phyloP scores from a whole-genome alignment of 768 basidiomycete genomes.

The Leccinellum luteum region DNA sequence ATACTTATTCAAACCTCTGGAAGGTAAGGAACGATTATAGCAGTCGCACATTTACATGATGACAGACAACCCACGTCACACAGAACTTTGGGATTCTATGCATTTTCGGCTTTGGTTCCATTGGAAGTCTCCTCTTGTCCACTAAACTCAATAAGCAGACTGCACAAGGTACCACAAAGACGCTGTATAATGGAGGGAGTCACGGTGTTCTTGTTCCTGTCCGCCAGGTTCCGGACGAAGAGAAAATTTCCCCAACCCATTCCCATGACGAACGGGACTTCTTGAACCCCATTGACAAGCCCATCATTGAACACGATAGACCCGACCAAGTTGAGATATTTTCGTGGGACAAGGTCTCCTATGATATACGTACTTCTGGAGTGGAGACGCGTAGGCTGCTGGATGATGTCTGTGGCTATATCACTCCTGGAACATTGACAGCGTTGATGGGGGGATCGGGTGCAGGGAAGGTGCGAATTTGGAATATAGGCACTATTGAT shows the following conservation, averaged over 20 bases:
- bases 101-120: conserved; percentile 41
- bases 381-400: conserved; percentile 41
- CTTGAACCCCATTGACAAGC: background rate
- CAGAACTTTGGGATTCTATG: conserved; percentile 45
- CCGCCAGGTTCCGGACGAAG: conserved; percentile 17
- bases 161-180: conserved; percentile 32
- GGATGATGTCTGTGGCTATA: conserved; percentile 47
- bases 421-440: conserved; percentile 48
- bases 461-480: conserved; percentile 25
- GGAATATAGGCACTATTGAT: background rate
- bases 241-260: background rate
- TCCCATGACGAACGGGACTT: background rate
- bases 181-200: conserved; percentile 18
- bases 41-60: background rate
- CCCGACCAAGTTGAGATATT: conserved; percentile 51
- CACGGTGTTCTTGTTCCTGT: background rate
- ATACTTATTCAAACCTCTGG: conserved; percentile 31
- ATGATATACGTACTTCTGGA: conserved; percentile 49
- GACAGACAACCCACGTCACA: background rate
- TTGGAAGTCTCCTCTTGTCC: conserved; percentile 34
- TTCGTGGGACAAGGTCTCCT: conserved; percentile 73
- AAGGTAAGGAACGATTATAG: conserved; percentile 31
- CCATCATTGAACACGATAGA: conserved; percentile 13
- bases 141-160: conserved; percentile 33
- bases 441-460: conserved; percentile 49